phyloP scores from a whole-genome alignment of 2,329 filamentous ascomycete species.

The Cladosporium sp. region DNA sequence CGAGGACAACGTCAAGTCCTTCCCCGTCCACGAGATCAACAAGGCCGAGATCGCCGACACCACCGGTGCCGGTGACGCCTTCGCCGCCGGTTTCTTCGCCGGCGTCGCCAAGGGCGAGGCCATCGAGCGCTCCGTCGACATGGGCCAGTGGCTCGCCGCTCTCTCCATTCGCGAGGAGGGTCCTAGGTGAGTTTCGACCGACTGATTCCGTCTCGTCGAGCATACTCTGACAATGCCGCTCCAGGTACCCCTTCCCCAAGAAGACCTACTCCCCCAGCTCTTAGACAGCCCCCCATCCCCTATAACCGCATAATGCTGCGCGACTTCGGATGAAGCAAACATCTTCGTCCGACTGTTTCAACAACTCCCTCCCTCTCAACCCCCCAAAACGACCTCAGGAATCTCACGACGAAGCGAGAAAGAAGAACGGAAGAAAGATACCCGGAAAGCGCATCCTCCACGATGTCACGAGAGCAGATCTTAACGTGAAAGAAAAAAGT shows the following conservation, averaged over 20 bases:
- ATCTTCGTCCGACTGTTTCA: constrained; percentile 22
- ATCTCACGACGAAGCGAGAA: neutral
- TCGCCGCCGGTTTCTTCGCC: constrained; percentile 88
- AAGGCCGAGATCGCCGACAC: constrained; percentile 83
- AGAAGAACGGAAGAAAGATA: constrained; percentile 21
- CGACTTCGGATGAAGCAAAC: neutral
- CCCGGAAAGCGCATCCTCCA: constrained; percentile 24
- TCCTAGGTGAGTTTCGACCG: constrained; percentile 68
- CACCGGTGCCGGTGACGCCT: constrained; percentile 92
- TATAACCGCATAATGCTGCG: too few relatives aligned
- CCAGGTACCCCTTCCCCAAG: constrained; percentile 33
- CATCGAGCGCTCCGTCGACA: constrained; percentile 72
- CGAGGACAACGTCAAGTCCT: constrained; percentile 60
- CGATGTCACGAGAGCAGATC: constrained; percentile 14
- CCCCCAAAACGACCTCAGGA: constrained; percentile 15
- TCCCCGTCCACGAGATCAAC: constrained; percentile 73
- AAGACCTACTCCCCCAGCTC: constrained; percentile 29
- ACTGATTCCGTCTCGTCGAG: neutral
- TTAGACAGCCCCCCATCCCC: neutral
- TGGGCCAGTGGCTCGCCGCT: constrained; percentile 94
- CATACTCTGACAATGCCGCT: constrained; percentile 4
- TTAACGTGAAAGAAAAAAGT: neutral
- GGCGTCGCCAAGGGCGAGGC: constrained; percentile 80
- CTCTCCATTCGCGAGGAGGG: constrained; percentile 93
- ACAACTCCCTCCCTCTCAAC: constrained; percentile 19